Conservation (phyloP, 2,329 filamentous ascomycete species). For the Alternaria gaisen region DNA sequence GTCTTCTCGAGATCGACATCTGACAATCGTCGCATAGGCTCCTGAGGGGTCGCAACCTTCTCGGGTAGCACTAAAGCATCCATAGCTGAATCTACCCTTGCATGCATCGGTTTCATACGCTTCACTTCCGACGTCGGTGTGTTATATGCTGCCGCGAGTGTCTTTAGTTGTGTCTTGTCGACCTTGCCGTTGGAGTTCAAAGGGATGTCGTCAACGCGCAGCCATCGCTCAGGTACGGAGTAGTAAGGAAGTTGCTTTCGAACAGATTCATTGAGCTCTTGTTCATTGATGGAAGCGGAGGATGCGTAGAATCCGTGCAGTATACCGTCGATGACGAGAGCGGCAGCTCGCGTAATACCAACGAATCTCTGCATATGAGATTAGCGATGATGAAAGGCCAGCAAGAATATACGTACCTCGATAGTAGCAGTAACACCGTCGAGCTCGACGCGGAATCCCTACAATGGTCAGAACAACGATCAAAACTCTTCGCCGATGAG, state of each 20-base stretch:
- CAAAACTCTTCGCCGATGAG: too few relatives aligned
- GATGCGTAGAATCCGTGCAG: constrained; percentile 63
- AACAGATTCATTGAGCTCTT: constrained; percentile 53
- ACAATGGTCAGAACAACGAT: constrained; percentile 12
- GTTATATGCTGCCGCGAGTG: constrained; percentile 25
- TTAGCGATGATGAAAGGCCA: constrained; percentile 3
- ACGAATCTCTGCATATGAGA: constrained; percentile 46
- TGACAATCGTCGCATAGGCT: neutral
- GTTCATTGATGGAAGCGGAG: constrained; percentile 38
- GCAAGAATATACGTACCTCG: constrained; percentile 20
- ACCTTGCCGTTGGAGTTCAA: constrained; percentile 66
- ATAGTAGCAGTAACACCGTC: constrained; percentile 61
- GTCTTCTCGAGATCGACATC: constrained; percentile 22
- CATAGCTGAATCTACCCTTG: constrained; percentile 2
- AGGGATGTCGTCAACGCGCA: constrained; percentile 57
- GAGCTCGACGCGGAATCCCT: constrained; percentile 68
- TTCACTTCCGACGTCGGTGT: neutral
- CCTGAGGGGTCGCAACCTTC: neutral
- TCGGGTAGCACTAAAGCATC: neutral
- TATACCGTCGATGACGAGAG: constrained; percentile 58
- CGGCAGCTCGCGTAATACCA: constrained; percentile 59
- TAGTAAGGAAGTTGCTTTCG: constrained; percentile 63
- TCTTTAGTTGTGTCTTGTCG: constrained; percentile 59
- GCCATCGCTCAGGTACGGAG: constrained; percentile 60
- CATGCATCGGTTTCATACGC: neutral